These are phyloP conservation scores for Tephrocybe rancida DNA, from an alignment of 768 basidiomycete genomes.

Conservation along the genomic window DNA sequence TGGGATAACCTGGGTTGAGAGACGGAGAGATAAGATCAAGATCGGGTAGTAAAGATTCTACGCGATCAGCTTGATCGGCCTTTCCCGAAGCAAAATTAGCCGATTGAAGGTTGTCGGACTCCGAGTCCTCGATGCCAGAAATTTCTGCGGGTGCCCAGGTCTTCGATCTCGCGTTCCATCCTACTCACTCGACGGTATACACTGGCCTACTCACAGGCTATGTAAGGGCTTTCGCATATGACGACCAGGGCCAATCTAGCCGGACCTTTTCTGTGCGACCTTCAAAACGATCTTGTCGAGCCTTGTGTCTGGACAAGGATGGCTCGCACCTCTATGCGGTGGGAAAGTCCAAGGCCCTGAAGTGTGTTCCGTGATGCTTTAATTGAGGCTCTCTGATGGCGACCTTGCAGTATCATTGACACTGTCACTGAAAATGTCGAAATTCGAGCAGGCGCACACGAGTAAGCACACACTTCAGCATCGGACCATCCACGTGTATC, in stretches of 20 bases:
- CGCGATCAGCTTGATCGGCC: neutral
- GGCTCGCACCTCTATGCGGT: constrained; percentile 75
- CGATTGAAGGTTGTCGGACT: neutral
- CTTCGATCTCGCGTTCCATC: constrained; percentile 91
- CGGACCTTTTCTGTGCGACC: constrained; percentile 65
- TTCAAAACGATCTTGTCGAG: constrained; percentile 83
- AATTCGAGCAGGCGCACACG: constrained; percentile 59
- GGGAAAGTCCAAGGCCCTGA: constrained; percentile 79
- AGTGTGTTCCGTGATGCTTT: constrained; percentile 51
- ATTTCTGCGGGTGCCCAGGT: constrained; percentile 77
- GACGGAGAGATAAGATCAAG: constrained; percentile 5
- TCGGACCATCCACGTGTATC: constrained; percentile 19
- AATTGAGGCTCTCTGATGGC: constrained; percentile 13
- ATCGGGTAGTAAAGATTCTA: neutral
- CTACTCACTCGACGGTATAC: constrained; percentile 69
- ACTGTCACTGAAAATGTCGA: constrained; percentile 55
- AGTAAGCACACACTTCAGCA: constrained; percentile 49
- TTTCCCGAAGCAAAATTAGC: constrained; percentile 6
- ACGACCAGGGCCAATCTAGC: constrained; percentile 64
- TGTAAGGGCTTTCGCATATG: constrained; percentile 80
- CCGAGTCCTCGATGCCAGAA: constrained; percentile 48
- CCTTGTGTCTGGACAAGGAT: constrained; percentile 65
- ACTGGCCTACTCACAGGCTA: constrained; percentile 80
- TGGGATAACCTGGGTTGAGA: neutral
- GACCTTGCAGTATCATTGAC: constrained; percentile 60